phyloP scores from a whole-genome alignment of 352 stramenopile genomes.

The Phytophthora uliginosa region DNA sequence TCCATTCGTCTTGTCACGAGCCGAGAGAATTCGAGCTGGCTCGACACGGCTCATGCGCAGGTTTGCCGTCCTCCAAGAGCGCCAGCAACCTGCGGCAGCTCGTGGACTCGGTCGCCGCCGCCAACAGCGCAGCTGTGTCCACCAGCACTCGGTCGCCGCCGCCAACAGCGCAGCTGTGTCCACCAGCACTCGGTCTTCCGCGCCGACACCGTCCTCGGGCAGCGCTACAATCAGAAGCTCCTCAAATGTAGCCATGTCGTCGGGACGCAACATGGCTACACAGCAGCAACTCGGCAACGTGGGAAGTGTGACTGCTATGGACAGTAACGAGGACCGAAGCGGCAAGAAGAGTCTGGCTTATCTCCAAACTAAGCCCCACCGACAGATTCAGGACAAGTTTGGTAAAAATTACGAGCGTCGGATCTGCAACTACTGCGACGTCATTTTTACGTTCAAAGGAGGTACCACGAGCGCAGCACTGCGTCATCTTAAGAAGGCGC shows the following conservation, averaged over 20 bases:
- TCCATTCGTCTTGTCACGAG: background rate
- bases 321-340: constrained; percentile 2
- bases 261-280: background rate
- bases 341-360: constrained; percentile 57
- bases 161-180: background rate
- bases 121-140: background rate
- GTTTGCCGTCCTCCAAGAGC: constrained; percentile 19
- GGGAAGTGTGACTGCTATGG: too few relatives aligned
- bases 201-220: background rate
- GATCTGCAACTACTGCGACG: constrained; percentile 54
- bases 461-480: constrained; percentile 63
- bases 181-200: background rate
- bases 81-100: constrained; percentile 23
- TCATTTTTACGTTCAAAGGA: constrained; percentile 62
- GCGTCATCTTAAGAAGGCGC: constrained; percentile 56
- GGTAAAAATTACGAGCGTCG: constrained; percentile 52
- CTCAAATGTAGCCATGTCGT: constrained; percentile 15
- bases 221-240: background rate
- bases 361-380: constrained; percentile 44
- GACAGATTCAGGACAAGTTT: constrained; percentile 28
- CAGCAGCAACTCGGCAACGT: background rate
- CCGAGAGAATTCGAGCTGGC: background rate
- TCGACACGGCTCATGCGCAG: constrained; percentile 16
- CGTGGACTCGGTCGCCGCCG: constrained; percentile 2
- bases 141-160: background rate